Evolutionary conservation across 2,329 filamentous ascomycete species (phyloP), one percentile per base, ranked within the genome.

Genomic region (Trichophyton benhamiae): DNA sequence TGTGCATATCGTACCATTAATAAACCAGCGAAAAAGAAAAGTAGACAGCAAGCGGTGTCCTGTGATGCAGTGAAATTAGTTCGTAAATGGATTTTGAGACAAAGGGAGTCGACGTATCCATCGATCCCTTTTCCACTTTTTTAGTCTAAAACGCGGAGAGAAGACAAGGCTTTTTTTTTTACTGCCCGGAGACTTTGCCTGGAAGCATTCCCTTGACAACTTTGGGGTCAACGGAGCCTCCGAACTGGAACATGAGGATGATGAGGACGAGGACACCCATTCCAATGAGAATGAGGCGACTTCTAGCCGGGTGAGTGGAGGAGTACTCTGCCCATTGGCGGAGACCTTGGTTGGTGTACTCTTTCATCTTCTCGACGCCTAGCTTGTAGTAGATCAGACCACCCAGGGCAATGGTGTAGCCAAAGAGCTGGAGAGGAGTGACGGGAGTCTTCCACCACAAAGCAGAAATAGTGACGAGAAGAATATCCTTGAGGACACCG

Each of bases 251-350:
- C 44, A 62, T 17, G 41, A 61, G 49, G n/a, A 65, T 8, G 11
- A 66, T 42, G 33, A 65, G n/a, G 15, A 63, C 38, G n/a, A 60
- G 27, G 1, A 60, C 36, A 3, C 52, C 52, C 7, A 41, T 57
- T 25, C 58, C 60, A 11, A 63, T 59, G 63, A 92, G 83, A 67
- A 94, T 78, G 59, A 91, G 74, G 78, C 92, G 91, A 77, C 91
- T 88, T 69, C 88, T 79, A 55, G 85, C 82, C 11, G 91, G 91
- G 71, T 87, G 87, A 66, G 81, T 82, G 68, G 84, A 84, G 62
- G 91, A 91, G 68, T 94, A 91, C 70, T 96, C 91, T 59, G 87
- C 87, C 91, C 91, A 95, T 64, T 86, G 83, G 72, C 90, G 87
- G 71, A 81, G 80, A 60, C 81, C 87, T 68, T 91, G 86, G 64